A percentile compares a stretch with the other conserved stretches of the same genome.
Conservation (phyloP, 805 yeast genomes). For the Cyberlindnera misumaiensis region DNA sequence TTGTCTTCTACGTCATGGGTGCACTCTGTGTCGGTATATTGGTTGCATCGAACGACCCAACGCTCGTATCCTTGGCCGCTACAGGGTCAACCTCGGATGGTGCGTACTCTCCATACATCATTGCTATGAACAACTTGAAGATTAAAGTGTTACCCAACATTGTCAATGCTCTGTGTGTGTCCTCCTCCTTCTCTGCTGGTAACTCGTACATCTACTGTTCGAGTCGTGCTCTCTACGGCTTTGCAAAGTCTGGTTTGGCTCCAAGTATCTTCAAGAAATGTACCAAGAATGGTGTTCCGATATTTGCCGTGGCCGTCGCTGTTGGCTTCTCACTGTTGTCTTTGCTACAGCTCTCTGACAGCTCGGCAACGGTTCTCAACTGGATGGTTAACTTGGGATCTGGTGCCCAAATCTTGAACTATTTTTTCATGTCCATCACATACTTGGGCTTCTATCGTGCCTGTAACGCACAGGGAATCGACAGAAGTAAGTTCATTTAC, state of each 20-base stretch:
- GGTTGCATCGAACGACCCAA: constrained; percentile 53
- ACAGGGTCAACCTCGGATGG: constrained; percentile 56
- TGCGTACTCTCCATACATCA: constrained; percentile 50
- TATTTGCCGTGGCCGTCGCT: constrained; percentile 52
- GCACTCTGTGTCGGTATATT: constrained; percentile 61
- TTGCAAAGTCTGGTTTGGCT: constrained; percentile 50
- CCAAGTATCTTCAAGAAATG: constrained; percentile 47
- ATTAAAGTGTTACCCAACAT: constrained; percentile 41
- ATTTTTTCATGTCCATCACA: constrained; percentile 48
- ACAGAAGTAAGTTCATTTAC: constrained; percentile 35
- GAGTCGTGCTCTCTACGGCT: constrained; percentile 47
- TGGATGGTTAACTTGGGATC: constrained; percentile 71
- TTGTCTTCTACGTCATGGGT: constrained; percentile 57
- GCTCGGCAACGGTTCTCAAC: constrained; percentile 54
- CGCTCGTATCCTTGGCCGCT: constrained; percentile 41
- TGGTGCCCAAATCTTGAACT: constrained; percentile 58
- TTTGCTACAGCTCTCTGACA: constrained; percentile 53
- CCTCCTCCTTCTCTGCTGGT: constrained; percentile 50
- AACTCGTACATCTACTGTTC: constrained; percentile 53
- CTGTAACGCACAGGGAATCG: constrained; percentile 43
- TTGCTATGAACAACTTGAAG: constrained; percentile 48
- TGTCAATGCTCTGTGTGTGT: constrained; percentile 44
- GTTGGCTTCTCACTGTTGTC: constrained; percentile 56
- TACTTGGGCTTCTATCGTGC: constrained; percentile 62
- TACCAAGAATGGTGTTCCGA: constrained; percentile 63